phyloP scores from a whole-genome alignment of 805 yeast genomes.

The Ogataea paradorogensis region DNA sequence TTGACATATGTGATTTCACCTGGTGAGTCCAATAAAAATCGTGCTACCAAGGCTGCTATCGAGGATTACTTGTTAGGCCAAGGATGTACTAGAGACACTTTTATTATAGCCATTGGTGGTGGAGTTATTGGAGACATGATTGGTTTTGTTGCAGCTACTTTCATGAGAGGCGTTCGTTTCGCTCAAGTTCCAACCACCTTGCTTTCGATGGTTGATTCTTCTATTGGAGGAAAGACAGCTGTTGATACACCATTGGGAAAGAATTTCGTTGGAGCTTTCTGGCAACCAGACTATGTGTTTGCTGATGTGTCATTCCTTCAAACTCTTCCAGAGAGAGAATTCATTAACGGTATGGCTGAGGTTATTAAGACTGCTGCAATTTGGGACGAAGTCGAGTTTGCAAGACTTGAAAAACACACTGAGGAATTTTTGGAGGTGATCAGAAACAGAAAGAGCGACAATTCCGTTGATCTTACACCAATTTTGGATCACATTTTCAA shows the following conservation, averaged over 20 bases:
- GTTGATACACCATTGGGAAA: slow-evolving; percentile 96
- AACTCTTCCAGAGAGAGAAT: slow-evolving; percentile 88
- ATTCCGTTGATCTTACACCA: slow-evolving; percentile 58
- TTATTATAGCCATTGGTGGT: slow-evolving; percentile 93
- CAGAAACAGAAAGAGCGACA: slow-evolving; percentile 39
- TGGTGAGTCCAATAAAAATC: slow-evolving; percentile 86
- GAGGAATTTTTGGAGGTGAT: slow-evolving; percentile 67
- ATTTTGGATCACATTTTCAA: slow-evolving; percentile 73
- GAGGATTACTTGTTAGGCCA: slow-evolving; percentile 81
- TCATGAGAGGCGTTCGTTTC: slow-evolving; percentile 96
- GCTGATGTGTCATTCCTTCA: slow-evolving; percentile 85
- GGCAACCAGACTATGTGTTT: slow-evolving; percentile 90
- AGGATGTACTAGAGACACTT: slow-evolving; percentile 96
- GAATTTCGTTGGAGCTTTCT: slow-evolving; percentile 94
- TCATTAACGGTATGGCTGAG: slow-evolving; percentile 97
- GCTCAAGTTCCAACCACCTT: slow-evolving; percentile 93
- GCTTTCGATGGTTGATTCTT: slow-evolving; percentile 96
- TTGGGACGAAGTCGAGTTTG: slow-evolving; percentile 89
- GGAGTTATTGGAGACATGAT: slow-evolving; percentile 99
- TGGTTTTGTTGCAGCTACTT: slow-evolving; percentile 98
- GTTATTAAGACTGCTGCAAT: slow-evolving; percentile 97
- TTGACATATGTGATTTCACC: slow-evolving; percentile 78
- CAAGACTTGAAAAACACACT: slow-evolving; percentile 77
- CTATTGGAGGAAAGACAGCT: slow-evolving; percentile 98
- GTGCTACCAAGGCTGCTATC: slow-evolving; percentile 86